Percentiles rank a stretch among this genome's conserved stretches.
phyloP scores from a whole-genome alignment of 2,329 filamentous ascomycete genomes.

The Stachybotrys chartarum region DNA sequence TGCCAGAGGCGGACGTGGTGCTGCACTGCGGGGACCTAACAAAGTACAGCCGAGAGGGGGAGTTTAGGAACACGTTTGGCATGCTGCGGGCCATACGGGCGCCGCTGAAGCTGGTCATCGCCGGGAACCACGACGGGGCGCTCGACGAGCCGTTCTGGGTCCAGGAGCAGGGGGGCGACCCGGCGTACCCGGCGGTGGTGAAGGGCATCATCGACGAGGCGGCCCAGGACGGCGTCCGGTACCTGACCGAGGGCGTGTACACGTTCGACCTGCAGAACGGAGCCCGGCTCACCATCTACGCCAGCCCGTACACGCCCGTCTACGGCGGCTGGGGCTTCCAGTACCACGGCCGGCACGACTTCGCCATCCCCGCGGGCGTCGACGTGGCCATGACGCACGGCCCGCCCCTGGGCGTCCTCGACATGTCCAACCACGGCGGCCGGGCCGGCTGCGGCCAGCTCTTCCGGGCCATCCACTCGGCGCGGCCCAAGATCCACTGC shows the following conservation, averaged over 20 bases:
- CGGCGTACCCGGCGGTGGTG: slow-evolving; percentile 21
- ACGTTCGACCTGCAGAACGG: slow-evolving; percentile 41
- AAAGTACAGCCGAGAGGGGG: slow-evolving; percentile 27
- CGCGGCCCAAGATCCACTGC: slow-evolving; percentile 42
- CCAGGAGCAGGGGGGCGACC: slow-evolving; percentile 2
- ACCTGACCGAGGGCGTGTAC: slow-evolving; percentile 42
- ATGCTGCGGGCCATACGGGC: slow-evolving; percentile 35
- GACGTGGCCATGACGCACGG: slow-evolving; percentile 50
- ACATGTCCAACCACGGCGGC: slow-evolving; percentile 22
- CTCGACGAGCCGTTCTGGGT: slow-evolving; percentile 23
- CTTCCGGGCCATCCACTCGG: slow-evolving; percentile 34
- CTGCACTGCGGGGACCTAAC: slow-evolving; percentile 49
- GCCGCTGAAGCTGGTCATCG: slow-evolving; percentile 45
- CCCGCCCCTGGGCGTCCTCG: slow-evolving; percentile 44
- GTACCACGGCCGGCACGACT: slow-evolving; percentile 34
- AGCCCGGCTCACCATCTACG: slow-evolving; percentile 39
- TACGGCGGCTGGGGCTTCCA: slow-evolving; percentile 42
- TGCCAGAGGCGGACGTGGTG: slow-evolving; percentile 35
- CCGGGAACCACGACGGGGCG: slow-evolving; percentile 47
- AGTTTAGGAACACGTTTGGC: slow-evolving; percentile 32
- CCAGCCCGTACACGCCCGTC: slow-evolving; percentile 45
- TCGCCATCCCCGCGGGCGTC: slow-evolving; percentile 22
- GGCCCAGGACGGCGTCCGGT: slow-evolving; percentile 30
- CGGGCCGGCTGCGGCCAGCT: slow-evolving; percentile 36
- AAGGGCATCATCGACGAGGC: slow-evolving; percentile 30